Evolutionary conservation across 768 basidiomycete genomes (phyloP).

Genomic region (Mrakia blollopis): DNA sequence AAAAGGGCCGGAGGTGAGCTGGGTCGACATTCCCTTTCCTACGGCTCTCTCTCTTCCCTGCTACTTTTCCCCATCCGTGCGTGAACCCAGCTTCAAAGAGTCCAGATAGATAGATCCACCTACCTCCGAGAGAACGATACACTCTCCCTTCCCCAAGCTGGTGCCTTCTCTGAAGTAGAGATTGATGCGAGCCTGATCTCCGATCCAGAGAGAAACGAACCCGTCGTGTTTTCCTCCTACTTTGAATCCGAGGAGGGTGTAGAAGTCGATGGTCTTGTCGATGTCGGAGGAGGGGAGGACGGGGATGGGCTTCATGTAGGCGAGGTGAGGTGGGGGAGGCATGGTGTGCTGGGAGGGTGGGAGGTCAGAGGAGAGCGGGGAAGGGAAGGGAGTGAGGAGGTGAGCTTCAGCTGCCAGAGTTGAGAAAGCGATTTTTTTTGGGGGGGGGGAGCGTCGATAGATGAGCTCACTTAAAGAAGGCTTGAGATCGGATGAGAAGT

Average conservation of each 20-base stretch:
- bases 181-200: background rate
- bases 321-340: background rate
- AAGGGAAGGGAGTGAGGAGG: background rate
- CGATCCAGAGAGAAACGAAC: background rate
- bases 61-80: too few relatives aligned
- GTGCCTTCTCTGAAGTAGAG: constrained; percentile 12
- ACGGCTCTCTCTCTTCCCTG: background rate
- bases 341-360: background rate
- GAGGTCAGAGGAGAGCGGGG: background rate
- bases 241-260: background rate
- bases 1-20: background rate
- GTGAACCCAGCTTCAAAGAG: too few relatives aligned
- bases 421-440: too few relatives aligned
- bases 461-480: too few relatives aligned
- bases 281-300: background rate
- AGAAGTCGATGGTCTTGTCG: background rate
- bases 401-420: background rate
- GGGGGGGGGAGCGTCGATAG: too few relatives aligned
- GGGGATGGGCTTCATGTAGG: constrained; percentile 1
- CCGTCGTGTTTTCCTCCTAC: constrained; percentile 13
- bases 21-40: background rate
- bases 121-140: constrained; percentile 21
- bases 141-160: constrained; percentile 4
- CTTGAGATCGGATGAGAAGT: background rate
- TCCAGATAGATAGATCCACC: background rate